Evolutionary conservation across 306 rosid genomes (phyloP).

Genomic region (Quercus agrifolia): DNA sequence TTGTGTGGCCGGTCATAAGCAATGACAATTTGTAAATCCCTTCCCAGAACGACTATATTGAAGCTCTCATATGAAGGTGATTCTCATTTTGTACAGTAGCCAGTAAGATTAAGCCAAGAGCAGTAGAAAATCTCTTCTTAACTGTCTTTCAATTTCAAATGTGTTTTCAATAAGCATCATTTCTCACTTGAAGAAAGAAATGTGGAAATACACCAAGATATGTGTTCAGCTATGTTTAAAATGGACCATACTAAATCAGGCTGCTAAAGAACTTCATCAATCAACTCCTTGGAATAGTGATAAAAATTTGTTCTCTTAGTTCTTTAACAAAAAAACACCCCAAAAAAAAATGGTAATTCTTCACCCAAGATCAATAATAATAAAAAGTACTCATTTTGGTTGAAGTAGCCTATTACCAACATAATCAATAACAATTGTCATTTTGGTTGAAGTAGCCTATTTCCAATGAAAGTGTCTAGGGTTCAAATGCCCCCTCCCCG

Average conservation of each 20-base stretch:
- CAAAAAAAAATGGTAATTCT: neutral
- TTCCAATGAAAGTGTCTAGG: too few relatives aligned
- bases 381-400: neutral
- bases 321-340: too few relatives aligned
- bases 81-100: neutral
- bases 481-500: too few relatives aligned
- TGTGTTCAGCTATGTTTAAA: neutral
- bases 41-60: neutral
- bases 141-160: neutral
- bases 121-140: neutral
- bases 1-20: neutral
- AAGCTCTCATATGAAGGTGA: neutral
- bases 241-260: neutral
- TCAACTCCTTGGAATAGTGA: neutral
- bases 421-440: neutral
- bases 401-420: neutral
- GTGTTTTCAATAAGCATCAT: neutral
- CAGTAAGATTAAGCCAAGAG: neutral
- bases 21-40: neutral
- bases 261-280: neutral
- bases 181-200: neutral
- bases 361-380: neutral
- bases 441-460: neutral
- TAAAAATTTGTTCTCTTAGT: neutral
- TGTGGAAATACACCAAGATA: too few relatives aligned